Evolutionary conservation across 2,329 filamentous ascomycete species (phyloP).

Genomic region (Trichocomaceae sp.): DNA sequence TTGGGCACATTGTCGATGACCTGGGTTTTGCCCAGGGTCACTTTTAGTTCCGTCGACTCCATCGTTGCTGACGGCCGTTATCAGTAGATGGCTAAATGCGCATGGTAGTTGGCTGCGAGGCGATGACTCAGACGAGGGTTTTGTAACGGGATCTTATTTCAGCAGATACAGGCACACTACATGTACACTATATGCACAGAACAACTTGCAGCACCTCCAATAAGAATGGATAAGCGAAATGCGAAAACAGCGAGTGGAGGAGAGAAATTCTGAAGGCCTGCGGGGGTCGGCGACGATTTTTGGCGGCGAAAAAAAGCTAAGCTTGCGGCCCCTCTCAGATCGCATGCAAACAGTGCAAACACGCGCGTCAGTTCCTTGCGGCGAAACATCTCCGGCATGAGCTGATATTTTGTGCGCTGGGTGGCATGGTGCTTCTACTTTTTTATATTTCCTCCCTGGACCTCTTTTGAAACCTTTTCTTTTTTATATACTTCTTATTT

Average conservation of each 20-base stretch:
- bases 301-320: slow-evolving; percentile 13
- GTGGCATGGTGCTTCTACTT: background rate
- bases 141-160: background rate
- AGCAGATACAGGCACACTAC: background rate
- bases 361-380: background rate
- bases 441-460: background rate
- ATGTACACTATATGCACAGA: no score
- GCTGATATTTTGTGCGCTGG: background rate
- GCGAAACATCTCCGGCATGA: slow-evolving; percentile 8
- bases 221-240: background rate
- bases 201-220: background rate
- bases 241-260: background rate
- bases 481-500: background rate
- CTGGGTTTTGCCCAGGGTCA: slow-evolving; percentile 67
- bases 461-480: background rate
- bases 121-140: background rate
- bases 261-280: slow-evolving; percentile 6
- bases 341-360: slow-evolving; percentile 12
- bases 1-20: slow-evolving; percentile 83
- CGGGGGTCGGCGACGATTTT: slow-evolving; percentile 15
- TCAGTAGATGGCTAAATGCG: slow-evolving; percentile 31
- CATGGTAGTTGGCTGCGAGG: slow-evolving; percentile 25
- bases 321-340: slow-evolving; percentile 9
- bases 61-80: slow-evolving; percentile 27
- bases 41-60: slow-evolving; percentile 41